Conservation (phyloP, 169 alveolate genomes). For the Plasmodium relictum region DNA sequence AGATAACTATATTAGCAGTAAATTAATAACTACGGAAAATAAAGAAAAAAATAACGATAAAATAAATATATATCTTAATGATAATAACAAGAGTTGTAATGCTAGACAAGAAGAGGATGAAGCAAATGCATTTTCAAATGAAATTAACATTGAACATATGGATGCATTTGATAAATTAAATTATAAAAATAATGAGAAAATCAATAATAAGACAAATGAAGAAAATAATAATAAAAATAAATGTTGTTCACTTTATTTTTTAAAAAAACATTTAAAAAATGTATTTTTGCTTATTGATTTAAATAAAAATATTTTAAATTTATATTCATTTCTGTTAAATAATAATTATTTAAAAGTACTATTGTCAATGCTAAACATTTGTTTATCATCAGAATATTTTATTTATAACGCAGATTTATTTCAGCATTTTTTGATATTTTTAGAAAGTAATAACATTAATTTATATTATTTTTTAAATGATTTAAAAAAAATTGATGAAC, state of each 20-base stretch:
- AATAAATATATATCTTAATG: no score
- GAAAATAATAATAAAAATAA: not conserved
- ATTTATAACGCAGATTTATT: slow-evolving; percentile 23
- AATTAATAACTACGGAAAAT: no score
- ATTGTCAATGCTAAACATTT: slow-evolving; percentile 42
- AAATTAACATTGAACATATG: no score
- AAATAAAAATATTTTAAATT: slow-evolving; percentile 24
- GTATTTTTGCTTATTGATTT: slow-evolving; percentile 35
- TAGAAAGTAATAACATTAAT: slow-evolving; percentile 30
- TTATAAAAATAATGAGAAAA: not conserved
- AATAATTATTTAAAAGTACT: slow-evolving; percentile 39
- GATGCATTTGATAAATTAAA: no score
- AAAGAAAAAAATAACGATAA: no score
- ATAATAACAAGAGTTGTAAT: no score
- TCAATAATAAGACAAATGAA: not conserved
- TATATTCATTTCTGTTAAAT: slow-evolving; percentile 23
- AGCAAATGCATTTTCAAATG: no score
- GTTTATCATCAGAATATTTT: slow-evolving; percentile 58
- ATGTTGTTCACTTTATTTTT: not conserved
- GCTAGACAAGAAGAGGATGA: no score
- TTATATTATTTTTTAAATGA: slow-evolving; percentile 25
- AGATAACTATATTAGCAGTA: no score
- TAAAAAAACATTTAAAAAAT: slow-evolving; percentile 25
- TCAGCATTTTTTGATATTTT: slow-evolving; percentile 26
- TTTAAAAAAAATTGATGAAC: not conserved